Percentiles rank a stretch among this genome's conserved stretches.
phyloP scores from a whole-genome alignment of 371 early-diverging fungal species.

The Nematocida parisii region DNA sequence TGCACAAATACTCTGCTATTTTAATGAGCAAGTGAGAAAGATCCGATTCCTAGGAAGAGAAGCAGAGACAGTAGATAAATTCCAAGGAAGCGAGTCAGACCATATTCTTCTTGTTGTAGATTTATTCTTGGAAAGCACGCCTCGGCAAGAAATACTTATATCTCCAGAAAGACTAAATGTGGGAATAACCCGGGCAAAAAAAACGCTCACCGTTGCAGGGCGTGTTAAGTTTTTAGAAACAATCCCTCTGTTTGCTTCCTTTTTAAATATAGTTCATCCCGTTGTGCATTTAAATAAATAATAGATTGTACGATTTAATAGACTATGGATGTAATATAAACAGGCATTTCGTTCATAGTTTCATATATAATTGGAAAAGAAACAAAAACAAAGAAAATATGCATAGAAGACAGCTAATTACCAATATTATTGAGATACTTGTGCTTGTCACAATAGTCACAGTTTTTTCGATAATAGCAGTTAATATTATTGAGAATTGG shows the following conservation, averaged over 20 bases:
- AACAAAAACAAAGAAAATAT: background rate
- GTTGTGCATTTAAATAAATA: too few species aligned
- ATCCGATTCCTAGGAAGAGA: constrained; percentile 71
- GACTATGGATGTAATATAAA: too few species aligned
- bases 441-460: background rate
- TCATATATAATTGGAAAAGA: background rate
- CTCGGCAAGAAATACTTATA: constrained; percentile 73
- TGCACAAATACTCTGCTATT: constrained; percentile 75
- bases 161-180: constrained; percentile 93
- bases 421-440: background rate
- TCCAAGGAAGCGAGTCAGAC: constrained; percentile 69
- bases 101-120: constrained; percentile 63
- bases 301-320: too few species aligned
- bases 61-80: constrained; percentile 67
- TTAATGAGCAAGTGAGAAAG: constrained; percentile 77
- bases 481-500: background rate
- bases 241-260: constrained; percentile 41
- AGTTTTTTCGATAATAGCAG: background rate
- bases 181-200: constrained; percentile 85
- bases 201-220: constrained; percentile 74
- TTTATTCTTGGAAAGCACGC: constrained; percentile 60
- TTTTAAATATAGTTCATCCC: background rate
- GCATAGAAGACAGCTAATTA: background rate
- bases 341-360: background rate
- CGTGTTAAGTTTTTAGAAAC: constrained; percentile 38